A percentile compares a stretch with the other conserved stretches of the same genome.
phyloP scores from a whole-genome alignment of 2,329 filamentous ascomycete genomes.

The Fusarium sp. region DNA sequence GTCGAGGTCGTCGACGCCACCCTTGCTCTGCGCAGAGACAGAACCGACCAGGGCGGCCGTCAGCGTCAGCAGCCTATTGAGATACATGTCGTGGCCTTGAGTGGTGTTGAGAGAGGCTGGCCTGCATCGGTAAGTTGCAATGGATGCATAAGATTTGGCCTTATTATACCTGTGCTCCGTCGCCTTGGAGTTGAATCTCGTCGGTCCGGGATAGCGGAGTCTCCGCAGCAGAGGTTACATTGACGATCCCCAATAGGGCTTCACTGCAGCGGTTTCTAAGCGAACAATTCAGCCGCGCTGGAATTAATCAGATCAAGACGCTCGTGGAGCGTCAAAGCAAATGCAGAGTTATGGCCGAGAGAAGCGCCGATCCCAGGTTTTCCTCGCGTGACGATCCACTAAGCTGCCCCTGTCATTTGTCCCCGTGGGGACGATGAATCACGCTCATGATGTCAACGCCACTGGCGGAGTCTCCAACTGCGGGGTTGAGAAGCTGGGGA shows the following conservation, averaged over 20 bases:
- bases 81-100: constrained; percentile 27
- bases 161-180: constrained; percentile 25
- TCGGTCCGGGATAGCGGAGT: constrained; percentile 22
- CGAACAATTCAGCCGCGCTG: too few relatives aligned
- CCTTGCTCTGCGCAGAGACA: constrained; percentile 40
- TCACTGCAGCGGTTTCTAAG: neutral
- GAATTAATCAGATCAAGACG: too few relatives aligned
- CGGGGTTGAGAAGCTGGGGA: constrained; percentile 18
- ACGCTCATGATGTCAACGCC: neutral
- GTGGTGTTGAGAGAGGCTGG: constrained; percentile 4
- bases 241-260: neutral
- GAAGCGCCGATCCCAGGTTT: constrained; percentile 37
- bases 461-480: constrained; percentile 23
- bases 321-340: neutral
- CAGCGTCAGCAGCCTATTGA: constrained; percentile 37
- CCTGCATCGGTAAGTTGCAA: neutral
- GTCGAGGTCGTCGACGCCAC: constrained; percentile 34
- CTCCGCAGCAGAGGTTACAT: constrained; percentile 17
- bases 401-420: neutral
- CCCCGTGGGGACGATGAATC: constrained; percentile 5
- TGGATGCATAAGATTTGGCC: neutral
- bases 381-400: constrained; percentile 16
- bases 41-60: constrained; percentile 30
- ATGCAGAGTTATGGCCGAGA: constrained; percentile 30
- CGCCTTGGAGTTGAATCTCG: constrained; percentile 4